Evolutionary conservation across 805 yeast genomes (phyloP).

Genomic region (Cyberlindnera subsufficiens): DNA sequence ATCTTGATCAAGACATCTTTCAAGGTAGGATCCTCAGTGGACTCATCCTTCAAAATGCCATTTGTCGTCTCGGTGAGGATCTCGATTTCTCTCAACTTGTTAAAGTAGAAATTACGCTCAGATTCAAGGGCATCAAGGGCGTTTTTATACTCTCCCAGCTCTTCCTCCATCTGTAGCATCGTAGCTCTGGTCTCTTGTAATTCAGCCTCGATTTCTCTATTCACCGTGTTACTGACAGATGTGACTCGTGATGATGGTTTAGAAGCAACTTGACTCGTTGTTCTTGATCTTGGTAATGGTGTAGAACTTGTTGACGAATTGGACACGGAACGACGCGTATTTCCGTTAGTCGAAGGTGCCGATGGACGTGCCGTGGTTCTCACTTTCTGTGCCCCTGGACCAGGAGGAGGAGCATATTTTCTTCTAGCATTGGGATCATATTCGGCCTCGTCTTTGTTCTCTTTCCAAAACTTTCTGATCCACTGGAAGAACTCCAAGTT

Average conservation of each 20-base stretch:
- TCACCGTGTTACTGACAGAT: constrained; percentile 19
- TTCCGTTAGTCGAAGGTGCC: neutral
- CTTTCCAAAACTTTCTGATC: constrained; percentile 80
- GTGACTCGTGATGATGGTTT: constrained; percentile 24
- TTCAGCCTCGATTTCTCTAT: constrained; percentile 35
- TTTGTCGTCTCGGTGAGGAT: constrained; percentile 62
- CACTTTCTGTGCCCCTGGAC: neutral
- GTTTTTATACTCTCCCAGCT: constrained; percentile 49
- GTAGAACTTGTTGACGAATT: constrained; percentile 1
- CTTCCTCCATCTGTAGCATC: constrained; percentile 38
- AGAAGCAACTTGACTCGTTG: constrained; percentile 5
- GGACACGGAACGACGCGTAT: constrained; percentile 1
- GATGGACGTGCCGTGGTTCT: neutral
- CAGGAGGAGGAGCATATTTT: constrained; percentile 23
- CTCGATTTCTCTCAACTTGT: constrained; percentile 85
- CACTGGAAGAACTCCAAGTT: constrained; percentile 93
- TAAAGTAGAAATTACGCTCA: constrained; percentile 87
- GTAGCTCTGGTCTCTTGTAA: constrained; percentile 38
- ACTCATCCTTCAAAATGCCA: constrained; percentile 39
- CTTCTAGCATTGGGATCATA: constrained; percentile 69
- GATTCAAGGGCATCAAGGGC: constrained; percentile 65
- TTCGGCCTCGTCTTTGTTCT: constrained; percentile 56
- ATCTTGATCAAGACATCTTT: constrained; percentile 50
- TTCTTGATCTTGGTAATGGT: constrained; percentile 10
- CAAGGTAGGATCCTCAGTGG: constrained; percentile 24